Percentiles rank a stretch among this genome's conserved stretches.
phyloP scores from a whole-genome alignment of 208 protist genomes.

The Trypanosomatidae sp. region DNA sequence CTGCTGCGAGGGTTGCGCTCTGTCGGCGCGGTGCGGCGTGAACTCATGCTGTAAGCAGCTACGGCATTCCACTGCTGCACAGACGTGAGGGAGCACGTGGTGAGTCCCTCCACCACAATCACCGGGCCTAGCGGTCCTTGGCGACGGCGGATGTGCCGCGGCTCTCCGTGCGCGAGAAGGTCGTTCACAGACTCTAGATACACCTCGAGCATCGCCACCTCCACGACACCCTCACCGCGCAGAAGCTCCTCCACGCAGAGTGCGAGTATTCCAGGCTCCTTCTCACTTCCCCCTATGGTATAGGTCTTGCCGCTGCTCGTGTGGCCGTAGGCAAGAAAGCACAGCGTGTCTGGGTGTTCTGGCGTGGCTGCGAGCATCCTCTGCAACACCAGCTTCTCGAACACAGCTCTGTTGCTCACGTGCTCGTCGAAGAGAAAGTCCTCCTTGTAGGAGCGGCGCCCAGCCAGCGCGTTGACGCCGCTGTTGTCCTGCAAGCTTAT shows the following conservation, averaged over 20 bases:
- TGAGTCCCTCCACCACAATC: constrained; percentile 78
- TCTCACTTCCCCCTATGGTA: constrained; percentile 67
- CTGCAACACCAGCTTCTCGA: constrained; percentile 52
- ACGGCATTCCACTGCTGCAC: constrained; percentile 73
- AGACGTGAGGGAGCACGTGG: constrained; percentile 57
- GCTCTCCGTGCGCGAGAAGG: constrained; percentile 63
- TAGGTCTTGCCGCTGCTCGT: constrained; percentile 91
- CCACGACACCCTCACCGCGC: constrained; percentile 65
- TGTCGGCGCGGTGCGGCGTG: constrained; percentile 81
- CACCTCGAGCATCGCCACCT: constrained; percentile 87
- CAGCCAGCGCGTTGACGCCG: constrained; percentile 8
- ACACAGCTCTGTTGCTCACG: constrained; percentile 62
- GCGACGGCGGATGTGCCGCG: constrained; percentile 50
- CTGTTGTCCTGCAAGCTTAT: constrained; percentile 28
- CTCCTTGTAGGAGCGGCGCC: constrained; percentile 29
- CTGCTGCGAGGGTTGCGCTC: constrained; percentile 91
- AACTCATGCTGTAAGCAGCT: constrained; percentile 71
- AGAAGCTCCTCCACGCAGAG: constrained; percentile 72
- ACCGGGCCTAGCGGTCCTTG: constrained; percentile 27
- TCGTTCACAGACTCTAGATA: constrained; percentile 85
- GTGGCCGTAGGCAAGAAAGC: constrained; percentile 89
- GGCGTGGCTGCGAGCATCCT: constrained; percentile 55
- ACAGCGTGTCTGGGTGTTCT: constrained; percentile 75
- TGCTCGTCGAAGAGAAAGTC: constrained; percentile 45
- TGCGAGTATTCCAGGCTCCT: constrained; percentile 71